Evolutionary conservation across 768 basidiomycete genomes (phyloP).

Genomic region (Rhizopogon rudus): DNA sequence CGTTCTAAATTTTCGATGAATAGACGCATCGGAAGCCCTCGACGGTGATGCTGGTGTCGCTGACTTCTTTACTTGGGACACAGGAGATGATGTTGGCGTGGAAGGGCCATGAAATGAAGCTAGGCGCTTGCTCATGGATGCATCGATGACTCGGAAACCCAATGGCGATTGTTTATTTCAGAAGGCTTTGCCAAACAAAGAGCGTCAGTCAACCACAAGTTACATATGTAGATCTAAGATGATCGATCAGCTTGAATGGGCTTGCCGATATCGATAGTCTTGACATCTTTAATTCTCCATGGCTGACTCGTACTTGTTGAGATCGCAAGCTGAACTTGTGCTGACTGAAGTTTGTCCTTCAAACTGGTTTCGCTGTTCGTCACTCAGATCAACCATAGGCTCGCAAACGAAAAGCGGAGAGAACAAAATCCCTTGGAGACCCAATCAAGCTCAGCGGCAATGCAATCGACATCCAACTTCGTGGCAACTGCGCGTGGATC

Average conservation of each 20-base stretch:
- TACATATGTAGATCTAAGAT: no score
- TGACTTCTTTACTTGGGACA: constrained; percentile 34
- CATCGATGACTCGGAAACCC: neutral
- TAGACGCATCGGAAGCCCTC: constrained; percentile 57
- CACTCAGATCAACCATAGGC: constrained; percentile 35
- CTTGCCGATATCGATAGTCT: neutral
- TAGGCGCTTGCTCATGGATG: constrained; percentile 49
- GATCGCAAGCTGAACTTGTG: constrained; percentile 27
- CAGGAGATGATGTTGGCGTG: constrained; percentile 66
- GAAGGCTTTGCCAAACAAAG: constrained; percentile 6
- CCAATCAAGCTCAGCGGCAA: constrained; percentile 77
- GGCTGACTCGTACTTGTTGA: constrained; percentile 24
- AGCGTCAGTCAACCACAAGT: neutral
- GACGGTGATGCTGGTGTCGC: constrained; percentile 40
- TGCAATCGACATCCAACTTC: constrained; percentile 64
- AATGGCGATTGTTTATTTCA: constrained; percentile 5
- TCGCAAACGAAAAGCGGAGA: constrained; percentile 68
- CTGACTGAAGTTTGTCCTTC: constrained; percentile 20
- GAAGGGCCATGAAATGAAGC: constrained; percentile 81
- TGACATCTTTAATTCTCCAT: constrained; percentile 7
- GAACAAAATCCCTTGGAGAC: constrained; percentile 65
- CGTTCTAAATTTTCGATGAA: constrained; percentile 72
- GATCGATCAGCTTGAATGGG: neutral
- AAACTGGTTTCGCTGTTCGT: neutral
- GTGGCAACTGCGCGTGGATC: constrained; percentile 71